Evolutionary conservation across 495 filamentous ascomycete species (phyloP).

Genomic region (Daldinia vernicosa): DNA sequence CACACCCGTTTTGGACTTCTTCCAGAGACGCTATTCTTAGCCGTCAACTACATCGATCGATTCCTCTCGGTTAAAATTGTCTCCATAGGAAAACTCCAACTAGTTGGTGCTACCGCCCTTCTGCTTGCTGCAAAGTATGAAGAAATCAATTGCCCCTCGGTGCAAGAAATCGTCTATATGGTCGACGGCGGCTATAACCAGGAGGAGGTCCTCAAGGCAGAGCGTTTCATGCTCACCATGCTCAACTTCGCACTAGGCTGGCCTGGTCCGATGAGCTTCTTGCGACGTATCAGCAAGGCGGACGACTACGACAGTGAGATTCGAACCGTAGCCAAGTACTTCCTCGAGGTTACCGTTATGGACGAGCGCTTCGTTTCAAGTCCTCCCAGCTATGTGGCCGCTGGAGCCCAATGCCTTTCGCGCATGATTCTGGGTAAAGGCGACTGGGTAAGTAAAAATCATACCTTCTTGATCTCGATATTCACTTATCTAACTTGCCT

Average conservation of each 20-base stretch:
- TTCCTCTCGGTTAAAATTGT: slow-evolving; percentile 96
- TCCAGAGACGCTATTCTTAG: slow-evolving; percentile 93
- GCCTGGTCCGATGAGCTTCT: slow-evolving; percentile 98
- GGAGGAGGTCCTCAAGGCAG: slow-evolving; percentile 96
- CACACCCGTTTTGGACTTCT: slow-evolving; percentile 89
- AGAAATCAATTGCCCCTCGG: slow-evolving; percentile 95
- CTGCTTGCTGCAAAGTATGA: slow-evolving; percentile 98
- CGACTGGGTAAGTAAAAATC: slow-evolving; percentile 87
- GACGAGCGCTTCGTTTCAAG: slow-evolving; percentile 95
- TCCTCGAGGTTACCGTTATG: slow-evolving; percentile 96
- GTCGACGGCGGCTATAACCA: slow-evolving; percentile 88
- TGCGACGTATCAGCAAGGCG: slow-evolving; percentile 95
- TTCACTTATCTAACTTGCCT: slow-evolving; percentile 37
- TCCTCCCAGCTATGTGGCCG: slow-evolving; percentile 87
- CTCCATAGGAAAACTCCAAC: slow-evolving; percentile 91
- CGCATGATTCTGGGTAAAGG: slow-evolving; percentile 88
- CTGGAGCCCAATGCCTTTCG: slow-evolving; percentile 93
- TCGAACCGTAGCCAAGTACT: slow-evolving; percentile 96
- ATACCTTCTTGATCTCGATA: not conserved
- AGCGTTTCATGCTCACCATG: slow-evolving; percentile 97
- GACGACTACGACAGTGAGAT: slow-evolving; percentile 98
- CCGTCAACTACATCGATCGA: slow-evolving; percentile 94
- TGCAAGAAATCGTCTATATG: slow-evolving; percentile 98
- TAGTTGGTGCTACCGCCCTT: slow-evolving; percentile 95
- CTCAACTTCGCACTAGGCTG: slow-evolving; percentile 93